Evolutionary conservation across 306 rosid genomes (phyloP), one percentile per base, ranked within the genome.

Genomic region (Notholithocarpus densiflorus): DNA sequence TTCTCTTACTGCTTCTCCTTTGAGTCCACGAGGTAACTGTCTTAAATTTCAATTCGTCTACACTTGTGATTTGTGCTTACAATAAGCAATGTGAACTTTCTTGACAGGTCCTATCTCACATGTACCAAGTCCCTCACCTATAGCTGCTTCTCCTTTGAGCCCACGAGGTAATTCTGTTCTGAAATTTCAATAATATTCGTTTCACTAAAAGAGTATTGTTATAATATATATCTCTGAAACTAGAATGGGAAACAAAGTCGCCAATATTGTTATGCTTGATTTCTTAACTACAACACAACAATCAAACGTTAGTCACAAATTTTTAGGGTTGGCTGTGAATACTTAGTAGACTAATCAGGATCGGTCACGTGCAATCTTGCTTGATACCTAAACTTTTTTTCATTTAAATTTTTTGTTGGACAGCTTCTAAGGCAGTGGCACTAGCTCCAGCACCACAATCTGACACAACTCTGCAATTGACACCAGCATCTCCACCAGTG

Each of bases 91-190:
- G 45, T 40, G 45, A 8, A 40, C 45, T 40, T 40, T 40, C 45
- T 40, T 40, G 45, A 40, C 12, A 40, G 45, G 45, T 40, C 12
- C 45, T 40, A 40, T 40, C 45, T 40, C 45, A 40, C 45, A 40
- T 40, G 45, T 40, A 8, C 45, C 45, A 40, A 40, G 45, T 40
- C 11, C 45, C 45, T 40, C 45, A 8, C 1, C 12, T 40, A 40
- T 8, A 8, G 45, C 45, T 40, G 45, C 45, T 40, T 40, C 45
- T 40, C 45, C 45, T 40, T 40, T 8, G 5, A 87, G 88, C 75
- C 88, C 91, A 34, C 62, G 21, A 81, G 94, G 94, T 91, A 86
- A 79, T 53, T n/a, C 5, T 10, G 6, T 15, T 13, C 55, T 4
- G 15, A 34, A 27, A 51, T 26, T 72, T 23, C 3, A 43, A 6